Conservation (phyloP, 2,329 filamentous ascomycete genomes). For the Chrysosphaeria jannelii region DNA sequence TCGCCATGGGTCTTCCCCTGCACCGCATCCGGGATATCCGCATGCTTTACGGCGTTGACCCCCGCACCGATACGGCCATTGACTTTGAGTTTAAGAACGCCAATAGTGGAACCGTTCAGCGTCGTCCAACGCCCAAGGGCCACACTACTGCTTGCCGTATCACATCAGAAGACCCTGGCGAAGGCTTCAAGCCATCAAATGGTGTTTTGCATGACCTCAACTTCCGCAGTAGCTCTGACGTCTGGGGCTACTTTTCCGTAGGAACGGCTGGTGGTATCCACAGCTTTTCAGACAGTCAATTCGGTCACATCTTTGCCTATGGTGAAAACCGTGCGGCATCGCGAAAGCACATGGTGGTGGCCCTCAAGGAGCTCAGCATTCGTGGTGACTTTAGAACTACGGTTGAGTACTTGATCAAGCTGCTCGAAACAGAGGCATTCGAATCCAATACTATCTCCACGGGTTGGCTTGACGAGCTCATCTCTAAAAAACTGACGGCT, state of each 20-base stretch:
- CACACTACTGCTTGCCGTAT: constrained; percentile 98
- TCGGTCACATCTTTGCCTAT: constrained; percentile 97
- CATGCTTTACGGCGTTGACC: constrained; percentile 82
- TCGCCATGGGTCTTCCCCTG: constrained; percentile 93
- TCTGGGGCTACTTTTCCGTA: constrained; percentile 99
- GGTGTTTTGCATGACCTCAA: constrained; percentile 98
- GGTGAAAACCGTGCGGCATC: constrained; percentile 92
- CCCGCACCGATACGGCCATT: constrained; percentile 58
- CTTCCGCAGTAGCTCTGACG: constrained; percentile 94
- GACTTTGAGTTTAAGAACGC: constrained; percentile 90
- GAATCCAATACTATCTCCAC: constrained; percentile 98
- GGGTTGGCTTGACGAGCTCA: constrained; percentile 94
- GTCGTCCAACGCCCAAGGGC: constrained; percentile 74
- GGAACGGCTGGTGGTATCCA: constrained; percentile 90
- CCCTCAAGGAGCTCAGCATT: constrained; percentile 94
- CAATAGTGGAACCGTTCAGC: constrained; percentile 55
- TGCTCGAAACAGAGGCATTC: constrained; percentile 91
- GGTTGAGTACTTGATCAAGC: constrained; percentile 95
- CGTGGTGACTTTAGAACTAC: constrained; percentile 97
- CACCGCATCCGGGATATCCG: constrained; percentile 92
- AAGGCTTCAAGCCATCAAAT: constrained; percentile 97
- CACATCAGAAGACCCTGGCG: constrained; percentile 91
- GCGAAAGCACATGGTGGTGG: constrained; percentile 96
- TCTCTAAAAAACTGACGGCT: constrained; percentile 87
- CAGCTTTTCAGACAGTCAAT: constrained; percentile 96